Base-by-base conservation (phyloP, 176 grass and related monocot genomes). In the Stipa capillata region DNA sequence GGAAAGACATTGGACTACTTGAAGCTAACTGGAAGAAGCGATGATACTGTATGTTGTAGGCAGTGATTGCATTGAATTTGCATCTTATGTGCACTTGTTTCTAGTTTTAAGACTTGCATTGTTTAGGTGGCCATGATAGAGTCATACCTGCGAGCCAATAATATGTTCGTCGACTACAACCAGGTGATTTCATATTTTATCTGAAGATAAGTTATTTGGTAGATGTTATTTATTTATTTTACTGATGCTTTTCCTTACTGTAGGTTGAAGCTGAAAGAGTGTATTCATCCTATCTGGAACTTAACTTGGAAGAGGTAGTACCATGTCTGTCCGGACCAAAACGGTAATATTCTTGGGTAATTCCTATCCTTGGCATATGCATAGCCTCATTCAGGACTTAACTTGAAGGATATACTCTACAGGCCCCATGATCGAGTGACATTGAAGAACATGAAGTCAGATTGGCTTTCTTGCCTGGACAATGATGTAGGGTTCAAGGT, bases 401-500 rank as follows among this genome's bases (percentile, higher is more conserved):
- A 80, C 63, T 45, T 21, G 21, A 63, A 79, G 5, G 27, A 63
- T 63, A 48, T 49, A 50, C 41, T 72, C 42, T 39, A 73, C 81
- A 99, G 96, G 77, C 96, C 96, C 48, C 96, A 99, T 87, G 96
- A 99, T 76, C 90, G 96, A 35, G 96, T 99, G 51, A 89, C 86
- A 45, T 85, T 99, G 51, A 99, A 95, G 86, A 89, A 89, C 82
- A 99, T 99, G 96, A 93, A 99, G 54, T 81, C 73, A 28, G 96
- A 99, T 78, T 99, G 96, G 96, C 88, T 74, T 39, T 93, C 92
- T 72, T 99, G 96, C 86, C 87, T 99, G 61, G 92, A 99, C 85
- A 99, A 51, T 2, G 76, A 99, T 81, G 96, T 99, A 67, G 96
- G 96, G 16, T 99, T 99, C 48, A 99, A 99, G 92, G 96, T 99